Percentiles rank a stretch among this genome's conserved stretches.
These are phyloP conservation scores for Hanseniaspora hatyaiensis DNA, from an alignment of 805 yeast species.

Conservation along the genomic window DNA sequence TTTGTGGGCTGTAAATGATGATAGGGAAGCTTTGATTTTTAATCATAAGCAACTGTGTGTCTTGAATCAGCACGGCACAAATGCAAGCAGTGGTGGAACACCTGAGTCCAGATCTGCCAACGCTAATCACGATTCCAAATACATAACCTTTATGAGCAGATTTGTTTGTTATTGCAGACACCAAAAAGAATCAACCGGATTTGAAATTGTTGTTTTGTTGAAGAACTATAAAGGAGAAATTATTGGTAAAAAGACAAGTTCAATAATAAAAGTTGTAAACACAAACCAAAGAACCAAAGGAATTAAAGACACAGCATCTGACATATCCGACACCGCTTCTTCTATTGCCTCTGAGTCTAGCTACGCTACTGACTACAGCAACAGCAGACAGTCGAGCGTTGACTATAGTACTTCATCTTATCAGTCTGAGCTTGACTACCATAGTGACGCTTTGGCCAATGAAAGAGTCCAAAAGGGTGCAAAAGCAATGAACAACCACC, in stretches of 20 bases:
- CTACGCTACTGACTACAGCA: slow-evolving; percentile 13
- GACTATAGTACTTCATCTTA: slow-evolving; percentile 9
- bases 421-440: slow-evolving; percentile 6
- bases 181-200: slow-evolving; percentile 80
- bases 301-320: slow-evolving; percentile 8
- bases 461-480: not conserved
- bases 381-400: slow-evolving; percentile 14
- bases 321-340: slow-evolving; percentile 12
- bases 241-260: slow-evolving; percentile 59
- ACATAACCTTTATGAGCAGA: slow-evolving; percentile 50
- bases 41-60: slow-evolving; percentile 81
- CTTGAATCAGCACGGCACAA: not conserved
- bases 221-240: slow-evolving; percentile 50
- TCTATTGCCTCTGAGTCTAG: slow-evolving; percentile 15
- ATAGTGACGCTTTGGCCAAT: slow-evolving; percentile 1
- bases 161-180: slow-evolving; percentile 94
- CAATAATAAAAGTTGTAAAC: slow-evolving; percentile 84
- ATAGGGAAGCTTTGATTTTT: slow-evolving; percentile 76
- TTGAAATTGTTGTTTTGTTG: slow-evolving; percentile 56
- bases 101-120: slow-evolving; percentile 16
- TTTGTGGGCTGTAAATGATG: slow-evolving; percentile 64
- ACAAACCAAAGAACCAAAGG: slow-evolving; percentile 39
- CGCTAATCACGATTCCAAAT: slow-evolving; percentile 25
- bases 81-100: not conserved
- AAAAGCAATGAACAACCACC: not conserved